Base-by-base conservation (phyloP, 192 early-diverging fungal species). In the Dissophora ornata region DNA sequence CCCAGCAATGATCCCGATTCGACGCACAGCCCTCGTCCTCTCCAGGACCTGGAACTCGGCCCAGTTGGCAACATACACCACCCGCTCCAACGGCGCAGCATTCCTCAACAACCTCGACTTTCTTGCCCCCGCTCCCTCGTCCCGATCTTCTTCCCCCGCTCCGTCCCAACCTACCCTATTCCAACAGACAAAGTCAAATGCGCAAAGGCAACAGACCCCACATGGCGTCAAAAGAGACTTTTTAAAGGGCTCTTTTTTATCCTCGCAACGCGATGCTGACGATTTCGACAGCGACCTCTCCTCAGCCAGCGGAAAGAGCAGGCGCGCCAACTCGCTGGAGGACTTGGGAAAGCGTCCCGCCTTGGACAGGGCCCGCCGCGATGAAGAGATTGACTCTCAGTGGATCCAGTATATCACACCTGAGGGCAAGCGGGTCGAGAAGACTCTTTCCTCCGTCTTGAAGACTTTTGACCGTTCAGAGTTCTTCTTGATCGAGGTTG, bases 401-500 rank as follows among this genome's bases (percentile, higher is more conserved):
- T 82, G 73, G 47, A 82, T 87, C 40, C 79, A 71, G 6, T 82
- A 78, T 56, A 79, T 87, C 5, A 67, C 79, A 24, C 60, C 70
- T 1, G 64, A 81, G 25, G 86, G 82, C 22, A 42, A 81, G n/a
- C 71, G 75, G 41, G 55, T 67, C n/a, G 56, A 80, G 25, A 56
- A 68, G 34, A 49, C 47, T 4, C 47, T 84, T 9, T 40, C 71
- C 0, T 29, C 52, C 4, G 67, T 77, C 11, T 51, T 87, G 11
- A 25, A 41, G 22, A 47, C 69, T 3, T 62, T 87, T 33, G 82
- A 87, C 52, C 82, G 86, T 0, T 51, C 70, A 11, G 24, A 54
- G 21, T 85, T 78, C 46, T 84, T 81, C 47, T 62, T 87, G 1
- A 60, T 87, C 10, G 84, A 87, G 36, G 86, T 87, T 0, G 63